Evolutionary conservation across 2,329 filamentous ascomycete genomes (phyloP).

Genomic region (Knufia petricola): DNA sequence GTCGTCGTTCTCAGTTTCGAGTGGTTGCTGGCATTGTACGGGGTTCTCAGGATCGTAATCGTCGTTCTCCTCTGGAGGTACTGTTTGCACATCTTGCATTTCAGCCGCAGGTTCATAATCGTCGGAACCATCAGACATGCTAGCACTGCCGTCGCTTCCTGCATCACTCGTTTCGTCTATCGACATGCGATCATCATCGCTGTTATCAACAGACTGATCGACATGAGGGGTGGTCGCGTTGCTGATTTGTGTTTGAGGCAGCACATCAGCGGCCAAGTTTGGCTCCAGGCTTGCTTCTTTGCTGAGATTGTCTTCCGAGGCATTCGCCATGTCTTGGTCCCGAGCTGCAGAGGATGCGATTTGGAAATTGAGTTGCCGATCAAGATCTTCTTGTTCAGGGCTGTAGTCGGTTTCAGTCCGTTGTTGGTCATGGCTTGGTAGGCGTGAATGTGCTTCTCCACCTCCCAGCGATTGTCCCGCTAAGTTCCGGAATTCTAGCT

Average conservation of each 20-base stretch:
- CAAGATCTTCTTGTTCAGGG: constrained; percentile 5
- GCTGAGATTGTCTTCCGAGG: not conserved
- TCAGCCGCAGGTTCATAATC: constrained; percentile 47
- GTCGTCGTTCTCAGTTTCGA: constrained; percentile 15
- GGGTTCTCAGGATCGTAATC: constrained; percentile 29
- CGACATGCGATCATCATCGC: constrained; percentile 10
- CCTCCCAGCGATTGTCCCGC: constrained; percentile 1
- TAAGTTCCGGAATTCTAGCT: not conserved
- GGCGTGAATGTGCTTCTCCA: not conserved
- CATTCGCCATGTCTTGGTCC: not conserved
- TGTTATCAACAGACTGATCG: not conserved
- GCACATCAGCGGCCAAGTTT: not conserved
- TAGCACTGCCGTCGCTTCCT: constrained; percentile 22
- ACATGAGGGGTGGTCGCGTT: not conserved
- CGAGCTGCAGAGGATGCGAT: not conserved
- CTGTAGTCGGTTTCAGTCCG: constrained; percentile 1
- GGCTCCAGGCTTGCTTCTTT: not conserved
- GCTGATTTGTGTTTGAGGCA: not conserved
- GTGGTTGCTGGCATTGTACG: not conserved
- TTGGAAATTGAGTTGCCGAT: constrained; percentile 1
- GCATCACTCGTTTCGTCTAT: constrained; percentile 16
- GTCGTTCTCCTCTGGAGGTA: constrained; percentile 5
- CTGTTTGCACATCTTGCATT: constrained; percentile 17
- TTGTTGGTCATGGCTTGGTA: not conserved
- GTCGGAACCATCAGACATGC: constrained; percentile 35